Conservation (phyloP, 768 basidiomycete genomes). For the Lentinula aciculospora region DNA sequence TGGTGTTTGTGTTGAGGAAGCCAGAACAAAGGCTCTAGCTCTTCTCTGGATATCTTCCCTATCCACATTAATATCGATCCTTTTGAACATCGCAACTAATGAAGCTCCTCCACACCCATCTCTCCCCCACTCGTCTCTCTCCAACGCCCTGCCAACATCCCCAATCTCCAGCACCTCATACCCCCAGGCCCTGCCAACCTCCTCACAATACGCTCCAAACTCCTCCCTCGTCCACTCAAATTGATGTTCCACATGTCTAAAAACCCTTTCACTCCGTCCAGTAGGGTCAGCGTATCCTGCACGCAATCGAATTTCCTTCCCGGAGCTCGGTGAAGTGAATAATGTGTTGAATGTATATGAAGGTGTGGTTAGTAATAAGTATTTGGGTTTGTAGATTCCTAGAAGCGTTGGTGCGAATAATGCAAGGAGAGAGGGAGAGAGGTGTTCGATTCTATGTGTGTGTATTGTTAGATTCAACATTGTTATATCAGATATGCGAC, state of each 20-base stretch:
- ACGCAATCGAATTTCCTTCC: constrained; percentile 29
- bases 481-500: constrained; percentile 24
- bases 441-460: constrained; percentile 85
- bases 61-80: constrained; percentile 19
- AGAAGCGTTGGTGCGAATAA: constrained; percentile 68
- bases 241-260: constrained; percentile 81
- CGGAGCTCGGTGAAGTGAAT: constrained; percentile 53
- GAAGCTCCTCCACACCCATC: constrained; percentile 64
- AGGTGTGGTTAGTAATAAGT: constrained; percentile 79
- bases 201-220: constrained; percentile 58
- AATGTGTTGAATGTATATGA: constrained; percentile 79
- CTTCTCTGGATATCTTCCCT: constrained; percentile 28
- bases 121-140: constrained; percentile 69
- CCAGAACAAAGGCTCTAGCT: constrained; percentile 24
- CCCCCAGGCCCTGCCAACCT: constrained; percentile 59
- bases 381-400: constrained; percentile 69
- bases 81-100: constrained; percentile 58
- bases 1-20: constrained; percentile 10
- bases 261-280: constrained; percentile 62
- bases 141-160: constrained; percentile 52
- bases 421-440: constrained; percentile 51
- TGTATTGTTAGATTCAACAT: too few relatives aligned
- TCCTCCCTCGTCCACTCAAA: constrained; percentile 86
- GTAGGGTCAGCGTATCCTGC: constrained; percentile 72
- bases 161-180: constrained; percentile 59